Evolutionary conservation across 2,329 filamentous ascomycete genomes (phyloP).

Genomic region (Salinomyces thailandicus): DNA sequence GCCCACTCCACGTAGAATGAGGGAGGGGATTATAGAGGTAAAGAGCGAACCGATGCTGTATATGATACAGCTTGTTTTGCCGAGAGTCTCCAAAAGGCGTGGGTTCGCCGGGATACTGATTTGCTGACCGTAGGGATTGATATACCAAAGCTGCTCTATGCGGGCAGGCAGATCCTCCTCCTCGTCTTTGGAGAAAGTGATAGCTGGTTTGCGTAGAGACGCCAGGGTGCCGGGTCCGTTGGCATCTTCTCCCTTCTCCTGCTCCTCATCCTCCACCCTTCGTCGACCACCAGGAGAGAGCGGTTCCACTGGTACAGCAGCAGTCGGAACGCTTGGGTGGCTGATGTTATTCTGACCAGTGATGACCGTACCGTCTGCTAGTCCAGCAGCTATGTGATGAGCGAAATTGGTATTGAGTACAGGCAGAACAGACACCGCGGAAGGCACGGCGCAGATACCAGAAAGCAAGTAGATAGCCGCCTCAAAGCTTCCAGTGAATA

Average conservation of each 20-base stretch:
- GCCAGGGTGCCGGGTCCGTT: slow-evolving; percentile 74
- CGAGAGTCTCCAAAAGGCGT: slow-evolving; percentile 60
- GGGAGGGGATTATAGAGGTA: slow-evolving; percentile 73
- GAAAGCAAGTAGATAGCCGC: slow-evolving; percentile 83
- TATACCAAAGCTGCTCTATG: slow-evolving; percentile 86
- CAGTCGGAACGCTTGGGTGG: slow-evolving; percentile 62
- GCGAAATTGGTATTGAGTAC: slow-evolving; percentile 93
- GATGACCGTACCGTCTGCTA: slow-evolving; percentile 66
- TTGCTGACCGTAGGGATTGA: slow-evolving; percentile 96
- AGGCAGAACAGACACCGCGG: slow-evolving; percentile 67
- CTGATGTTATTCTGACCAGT: slow-evolving; percentile 89
- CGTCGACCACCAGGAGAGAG: slow-evolving; percentile 17
- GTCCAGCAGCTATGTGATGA: slow-evolving; percentile 79
- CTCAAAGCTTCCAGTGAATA: slow-evolving; percentile 89
- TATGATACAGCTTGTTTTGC: slow-evolving; percentile 56
- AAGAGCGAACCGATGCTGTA: slow-evolving; percentile 94
- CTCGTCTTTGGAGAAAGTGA: slow-evolving; percentile 65
- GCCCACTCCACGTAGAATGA: slow-evolving; percentile 69
- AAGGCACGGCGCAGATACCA: slow-evolving; percentile 74
- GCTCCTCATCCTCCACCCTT: slow-evolving; percentile 37
- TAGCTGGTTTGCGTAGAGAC: slow-evolving; percentile 67
- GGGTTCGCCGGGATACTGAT: slow-evolving; percentile 78
- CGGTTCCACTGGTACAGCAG: slow-evolving; percentile 14
- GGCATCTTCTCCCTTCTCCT: slow-evolving; percentile 65
- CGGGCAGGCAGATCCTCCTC: slow-evolving; percentile 66